Evolutionary conservation across 2,329 filamentous ascomycete genomes (phyloP), one percentile per base, ranked within the genome.

Genomic region (Fusarium oligoseptatum): DNA sequence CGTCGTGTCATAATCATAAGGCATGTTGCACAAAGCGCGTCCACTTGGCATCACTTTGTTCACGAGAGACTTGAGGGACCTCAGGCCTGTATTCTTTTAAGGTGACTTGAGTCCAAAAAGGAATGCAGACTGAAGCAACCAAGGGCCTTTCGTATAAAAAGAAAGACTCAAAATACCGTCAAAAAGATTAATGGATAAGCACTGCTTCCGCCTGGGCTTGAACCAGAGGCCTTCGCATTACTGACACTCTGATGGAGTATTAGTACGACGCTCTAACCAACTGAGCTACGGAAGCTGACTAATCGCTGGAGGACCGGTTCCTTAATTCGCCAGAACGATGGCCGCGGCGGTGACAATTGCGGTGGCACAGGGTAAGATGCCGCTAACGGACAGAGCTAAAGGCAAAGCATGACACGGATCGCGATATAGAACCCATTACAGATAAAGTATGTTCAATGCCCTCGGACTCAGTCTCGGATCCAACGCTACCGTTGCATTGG

Each of bases 181-280:
- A 50, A 27, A 50, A 50, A 50, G 15, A 27, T 41, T 4, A 7
- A 10, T 17, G 5, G 5, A 50, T 2, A 15, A 50, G 45, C 4
- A 17, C 9, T 50, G 45, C 45, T 50, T 2, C 45, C 45, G 45
- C 45, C 45, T 50, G 45, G 45, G 45, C 22, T 24, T 48, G 45
- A 48, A 45, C 41, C 41, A 45, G 41, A 45, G 41, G 20, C 41
- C 41, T 45, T 48, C 45, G 45, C 45, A 50, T 50, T 50, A 50
- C 45, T n/a, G 45, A 50, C 45, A 50, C 45, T 50, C 45, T 27
- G 45, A 50, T 50, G 22, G 45, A 50, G 45, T 27, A 50, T 50
- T 50, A 50, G 45, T 50, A 50, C 45, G 45, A 50, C 45, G 45
- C 45, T 50, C 45, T 50, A 50, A 50, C 45, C 45, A 50, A 50